Conservation (phyloP, 306 rosid genomes). For the Gynostemma pentaphyllum region DNA sequence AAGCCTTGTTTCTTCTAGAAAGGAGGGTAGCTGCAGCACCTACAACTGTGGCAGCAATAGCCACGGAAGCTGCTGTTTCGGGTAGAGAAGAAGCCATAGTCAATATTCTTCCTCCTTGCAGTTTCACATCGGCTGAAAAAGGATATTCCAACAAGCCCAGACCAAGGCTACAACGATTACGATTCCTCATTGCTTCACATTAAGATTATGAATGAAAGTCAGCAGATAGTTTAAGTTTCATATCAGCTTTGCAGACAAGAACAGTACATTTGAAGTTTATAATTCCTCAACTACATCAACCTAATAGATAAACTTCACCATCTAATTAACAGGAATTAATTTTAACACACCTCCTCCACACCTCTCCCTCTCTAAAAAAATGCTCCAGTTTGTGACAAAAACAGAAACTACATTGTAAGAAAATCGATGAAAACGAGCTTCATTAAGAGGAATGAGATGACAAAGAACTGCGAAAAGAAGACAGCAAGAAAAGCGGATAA, state of each 20-base stretch:
- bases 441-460: background rate
- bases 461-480: background rate
- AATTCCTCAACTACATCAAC: background rate
- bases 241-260: background rate
- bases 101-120: slow-evolving; percentile 34
- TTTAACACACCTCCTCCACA: no score
- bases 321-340: background rate
- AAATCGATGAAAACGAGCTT: background rate
- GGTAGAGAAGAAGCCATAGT: slow-evolving; percentile 42
- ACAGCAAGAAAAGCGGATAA: background rate
- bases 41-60: slow-evolving; percentile 60
- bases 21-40: slow-evolving; percentile 81
- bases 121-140: slow-evolving; percentile 29
- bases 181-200: slow-evolving; percentile 12
- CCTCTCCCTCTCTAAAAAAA: no score
- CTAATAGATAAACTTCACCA: background rate
- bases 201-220: slow-evolving; percentile 11
- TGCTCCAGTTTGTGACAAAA: no score
- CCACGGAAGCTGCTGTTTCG: slow-evolving; percentile 82
- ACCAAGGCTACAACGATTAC: slow-evolving; percentile 1
- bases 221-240: slow-evolving; percentile 3
- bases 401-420: background rate
- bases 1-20: slow-evolving; percentile 44
- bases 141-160: slow-evolving; percentile 1
- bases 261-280: background rate